Base-by-base conservation (phyloP, 2,329 filamentous ascomycete genomes). In the Colletotrichum plurivorum region DNA sequence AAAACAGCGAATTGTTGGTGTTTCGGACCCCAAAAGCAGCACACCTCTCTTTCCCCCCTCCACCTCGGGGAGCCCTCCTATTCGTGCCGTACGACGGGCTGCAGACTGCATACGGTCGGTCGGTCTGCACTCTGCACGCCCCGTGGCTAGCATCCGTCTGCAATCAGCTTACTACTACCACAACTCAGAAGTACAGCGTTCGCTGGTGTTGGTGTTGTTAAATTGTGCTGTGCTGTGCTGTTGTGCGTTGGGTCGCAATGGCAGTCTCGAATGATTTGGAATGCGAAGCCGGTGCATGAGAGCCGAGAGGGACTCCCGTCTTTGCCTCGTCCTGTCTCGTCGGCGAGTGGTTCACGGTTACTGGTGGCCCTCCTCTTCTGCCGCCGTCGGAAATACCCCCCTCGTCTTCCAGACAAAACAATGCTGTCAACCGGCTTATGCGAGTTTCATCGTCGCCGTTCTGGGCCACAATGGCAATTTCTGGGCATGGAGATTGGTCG, bases 371-470 rank as follows among this genome's bases (percentile, higher is more conserved):
- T 63, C 18, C 31, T 59, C 31, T 45, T 63, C 36, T 66, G 25
- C 49, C 45, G 62, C 66, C n/a, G 63, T 41, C 43, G 49, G 66
- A 60, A 60, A 66, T 27, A 55, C 61, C 55, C 56, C 31, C 31
- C 31, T 36, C 66, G 39, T 58, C 60, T 66, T 52, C 43, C 49
- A 54, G 55, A 39, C 66, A 54, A 56, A 46, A 66, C 55, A 51
- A 51, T 36, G 55, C 49, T 66, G 66, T 65, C 48, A 59, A 54
- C 46, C 51, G 41, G 61, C 66, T 69, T 20, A 66, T 55, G 54
- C 66, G 43, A 60, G 66, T 69, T 69, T 69, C 66, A 69, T 69
- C 49, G 36, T 16, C 49, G 59, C 31, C 22, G 62, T 41, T 59
- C 55, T 60, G 65, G 60, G 22, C 59, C 59, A 54, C 39, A 43